These are phyloP conservation scores for Ormosia emarginata DNA, from an alignment of 306 rosid genomes.

Conservation along the genomic window DNA sequence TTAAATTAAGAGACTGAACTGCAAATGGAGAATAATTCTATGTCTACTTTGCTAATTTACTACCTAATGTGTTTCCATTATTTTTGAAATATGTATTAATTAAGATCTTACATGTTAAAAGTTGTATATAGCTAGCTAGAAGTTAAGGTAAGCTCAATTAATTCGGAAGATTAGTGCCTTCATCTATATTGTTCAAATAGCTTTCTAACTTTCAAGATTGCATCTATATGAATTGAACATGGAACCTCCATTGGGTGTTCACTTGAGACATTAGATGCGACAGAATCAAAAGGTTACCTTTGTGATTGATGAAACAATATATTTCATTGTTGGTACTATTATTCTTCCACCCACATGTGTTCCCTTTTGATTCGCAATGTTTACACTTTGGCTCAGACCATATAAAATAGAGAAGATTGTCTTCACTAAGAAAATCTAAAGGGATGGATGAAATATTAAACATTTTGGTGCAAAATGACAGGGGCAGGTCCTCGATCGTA, in stretches of 20 bases:
- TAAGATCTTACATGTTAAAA: not conserved
- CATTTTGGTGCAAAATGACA: conserved; percentile 29
- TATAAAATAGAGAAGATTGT: not conserved
- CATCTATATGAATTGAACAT: not conserved
- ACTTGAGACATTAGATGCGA: not conserved
- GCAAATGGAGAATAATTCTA: no score
- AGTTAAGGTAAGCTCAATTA: not conserved
- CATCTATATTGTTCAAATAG: no score
- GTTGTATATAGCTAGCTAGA: not conserved
- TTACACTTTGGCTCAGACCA: conserved; percentile 35
- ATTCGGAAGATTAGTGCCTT: not conserved
- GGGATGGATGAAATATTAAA: conserved; percentile 6
- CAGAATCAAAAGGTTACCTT: not conserved
- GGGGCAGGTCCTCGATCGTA: rapidly evolving
- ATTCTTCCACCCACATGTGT: conserved; percentile 24
- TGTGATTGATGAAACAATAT: not conserved
- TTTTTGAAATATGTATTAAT: no score
- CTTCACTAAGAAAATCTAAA: rapidly evolving
- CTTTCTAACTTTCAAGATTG: not conserved
- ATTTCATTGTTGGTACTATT: not conserved
- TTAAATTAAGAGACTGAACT: no score
- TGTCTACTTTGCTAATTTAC: no score
- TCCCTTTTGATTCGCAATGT: conserved; percentile 30
- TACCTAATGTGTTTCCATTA: no score
- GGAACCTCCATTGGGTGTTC: not conserved